Base-by-base conservation (phyloP, 345 rosid species). In the Sonneratia alba region DNA sequence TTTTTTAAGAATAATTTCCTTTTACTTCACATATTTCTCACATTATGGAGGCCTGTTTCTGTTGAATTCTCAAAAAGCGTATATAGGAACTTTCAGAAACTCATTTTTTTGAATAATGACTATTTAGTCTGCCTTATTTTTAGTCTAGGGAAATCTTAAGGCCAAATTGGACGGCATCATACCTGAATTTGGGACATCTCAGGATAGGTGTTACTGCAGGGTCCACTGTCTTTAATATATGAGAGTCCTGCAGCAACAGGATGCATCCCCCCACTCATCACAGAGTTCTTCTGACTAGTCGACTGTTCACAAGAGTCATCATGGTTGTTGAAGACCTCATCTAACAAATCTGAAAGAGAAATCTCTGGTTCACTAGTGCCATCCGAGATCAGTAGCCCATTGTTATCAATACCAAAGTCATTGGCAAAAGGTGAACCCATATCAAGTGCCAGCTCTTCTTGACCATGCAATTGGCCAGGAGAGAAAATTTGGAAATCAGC, bases 361-460 rank as follows among this genome's bases (percentile, higher is more conserved):
- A 79, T 81, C 78, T 93, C 92, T 34, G 79, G 89, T 66, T 80
- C 84, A 76, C 82, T 38, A 7, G 85, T 84, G 61, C 88, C 91
- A 81, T 88, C 96, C 57, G 70, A 88, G 77, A 85, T 86, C 72
- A 16, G 53, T 68, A 81, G 57, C 48, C 85, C 89, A 42, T 69
- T 81, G 68, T 74, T 74, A 73, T 70, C 77, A 79, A 82, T 83
- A 75, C 97, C 96, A 75, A 94, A 90, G 77, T 94, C 95, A 79
- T 80, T 80, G 34, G 84, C 84, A 75, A 78, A 90, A 71, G 86
- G 90, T 1, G 94, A 85, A 79, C 79, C 88, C 75, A 86, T 68
- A 71, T 69, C 77, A 6, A 72, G 57, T 6, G 80, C 55, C 70
- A 81, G 75, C 59, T 79, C 89, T 62, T 80, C 78, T 47, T 70